Evolutionary conservation across 805 yeast genomes (phyloP), one percentile per base, ranked within the genome.

Genomic region (Scheffersomyces ergatensis): DNA sequence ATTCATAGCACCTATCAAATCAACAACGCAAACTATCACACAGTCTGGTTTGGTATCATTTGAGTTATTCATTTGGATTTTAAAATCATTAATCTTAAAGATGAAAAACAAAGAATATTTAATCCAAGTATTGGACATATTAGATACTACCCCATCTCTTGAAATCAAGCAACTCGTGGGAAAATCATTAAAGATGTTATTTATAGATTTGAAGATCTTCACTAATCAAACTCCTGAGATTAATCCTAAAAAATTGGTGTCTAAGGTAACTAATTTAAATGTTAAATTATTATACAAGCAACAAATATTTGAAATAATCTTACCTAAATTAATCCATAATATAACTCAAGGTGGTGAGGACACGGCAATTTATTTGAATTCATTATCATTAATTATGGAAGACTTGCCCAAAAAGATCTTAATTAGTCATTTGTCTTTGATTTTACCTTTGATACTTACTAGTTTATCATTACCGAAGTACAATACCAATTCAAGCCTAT

Each of bases 281-380:
- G 76, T 84, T 15, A 76, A 85, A 43, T 60, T 77, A 34, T 69
- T 93, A 18, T 88, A 85, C 71, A 89, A 89, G 56, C 99, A 93
- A 55, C 82, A 82, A 47, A 72, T 87, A 19, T 88, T 89, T 56
- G 78, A 79, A 44, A 63, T 70, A 7, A 65, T 80, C 1, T 70
- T 88, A 5, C 85, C 85, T 0, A 60, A 57, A 23, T 57, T 89
- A 24, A 77, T 84, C 6, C 55, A 61, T 0, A 73, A 72, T 3
- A 60, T 76, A 56, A 49, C 51, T 20, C 17, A 41, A 1, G 37
- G 50, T 5, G 47, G 51, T 9, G 51, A 48, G 1, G 36, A 44
- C 3, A 76, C 76, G 45, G 76, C 79, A 36, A 74, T 77, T 36
- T 80, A 79, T 48, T 63, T 90, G 45, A 71, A 80, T 8, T 79